These are phyloP conservation scores for Metroxylon sagu DNA, from an alignment of 176 grass and related monocot species.

Conservation along the genomic window DNA sequence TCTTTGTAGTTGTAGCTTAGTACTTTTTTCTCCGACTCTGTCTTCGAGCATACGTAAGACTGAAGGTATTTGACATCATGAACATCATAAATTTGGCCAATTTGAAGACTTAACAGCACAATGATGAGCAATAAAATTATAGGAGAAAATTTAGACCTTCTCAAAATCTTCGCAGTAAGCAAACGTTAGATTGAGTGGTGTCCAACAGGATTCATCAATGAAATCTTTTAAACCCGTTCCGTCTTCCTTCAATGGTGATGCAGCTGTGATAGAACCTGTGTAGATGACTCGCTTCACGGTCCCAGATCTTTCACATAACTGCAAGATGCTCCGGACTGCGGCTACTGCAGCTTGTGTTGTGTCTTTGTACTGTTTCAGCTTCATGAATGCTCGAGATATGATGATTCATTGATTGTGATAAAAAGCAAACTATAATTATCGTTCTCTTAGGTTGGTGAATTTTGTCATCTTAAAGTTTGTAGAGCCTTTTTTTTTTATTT, in stretches of 20 bases:
- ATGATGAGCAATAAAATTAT: not conserved
- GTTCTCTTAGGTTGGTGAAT: no score
- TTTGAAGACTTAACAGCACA: no score
- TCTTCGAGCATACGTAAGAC: constrained; percentile 45
- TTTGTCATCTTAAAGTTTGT: no score
- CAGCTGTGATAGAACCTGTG: constrained; percentile 44
- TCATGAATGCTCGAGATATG: no score
- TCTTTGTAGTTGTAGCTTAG: not conserved
- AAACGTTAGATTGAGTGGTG: constrained; percentile 36
- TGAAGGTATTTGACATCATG: not conserved
- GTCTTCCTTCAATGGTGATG: constrained; percentile 46
- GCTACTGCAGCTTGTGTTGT: constrained; percentile 34
- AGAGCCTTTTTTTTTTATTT: no score
- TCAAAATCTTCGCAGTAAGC: constrained; percentile 12
- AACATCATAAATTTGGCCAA: no score
- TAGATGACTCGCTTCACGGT: constrained; percentile 59
- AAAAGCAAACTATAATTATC: no score
- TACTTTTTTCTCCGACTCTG: constrained; percentile 13
- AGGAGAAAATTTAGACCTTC: constrained; percentile 24
- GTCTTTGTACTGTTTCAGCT: constrained; percentile 34
- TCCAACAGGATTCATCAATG: constrained; percentile 54
- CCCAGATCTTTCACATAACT: constrained; percentile 36
- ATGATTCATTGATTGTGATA: no score
- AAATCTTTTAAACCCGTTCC: constrained; percentile 16
- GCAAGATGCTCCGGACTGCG: constrained; percentile 37